A percentile compares a stretch with the other conserved stretches of the same genome.
Evolutionary conservation across 2,329 filamentous ascomycete genomes (phyloP).

Genomic region (Exophiala phaeomuriformis): DNA sequence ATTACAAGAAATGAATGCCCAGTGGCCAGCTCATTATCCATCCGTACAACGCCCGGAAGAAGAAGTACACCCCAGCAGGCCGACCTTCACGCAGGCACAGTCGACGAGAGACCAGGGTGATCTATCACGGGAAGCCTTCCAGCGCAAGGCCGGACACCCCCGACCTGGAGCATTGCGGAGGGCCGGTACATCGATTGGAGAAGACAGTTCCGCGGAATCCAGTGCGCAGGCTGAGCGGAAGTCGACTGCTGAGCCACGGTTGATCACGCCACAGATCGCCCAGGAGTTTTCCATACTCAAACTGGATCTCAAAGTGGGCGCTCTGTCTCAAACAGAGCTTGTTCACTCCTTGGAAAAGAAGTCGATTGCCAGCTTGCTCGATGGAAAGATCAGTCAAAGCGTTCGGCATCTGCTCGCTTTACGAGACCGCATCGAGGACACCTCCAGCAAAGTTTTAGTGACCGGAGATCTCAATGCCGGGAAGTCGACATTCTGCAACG

Average conservation of each 20-base stretch:
- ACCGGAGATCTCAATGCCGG: slow-evolving; percentile 95
- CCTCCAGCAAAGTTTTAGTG: slow-evolving; percentile 89
- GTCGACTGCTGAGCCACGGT: slow-evolving; percentile 60
- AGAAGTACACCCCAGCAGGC: slow-evolving; percentile 30
- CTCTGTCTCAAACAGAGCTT: slow-evolving; percentile 77
- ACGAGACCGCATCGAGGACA: slow-evolving; percentile 92
- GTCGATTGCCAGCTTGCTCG: slow-evolving; percentile 81
- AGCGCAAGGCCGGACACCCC: slow-evolving; percentile 27
- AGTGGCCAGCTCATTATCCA: slow-evolving; percentile 93
- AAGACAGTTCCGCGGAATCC: slow-evolving; percentile 55
- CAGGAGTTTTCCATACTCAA: slow-evolving; percentile 95
- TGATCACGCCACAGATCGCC: slow-evolving; percentile 85
- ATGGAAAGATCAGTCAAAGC: slow-evolving; percentile 89
- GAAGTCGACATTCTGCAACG: slow-evolving; percentile 98
- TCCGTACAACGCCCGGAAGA: slow-evolving; percentile 61
- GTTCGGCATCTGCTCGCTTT: slow-evolving; percentile 82
- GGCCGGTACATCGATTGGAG: slow-evolving; percentile 64
- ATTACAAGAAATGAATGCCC: slow-evolving; percentile 79
- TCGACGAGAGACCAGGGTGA: slow-evolving; percentile 31
- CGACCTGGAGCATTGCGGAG: slow-evolving; percentile 54
- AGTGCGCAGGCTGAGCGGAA: slow-evolving; percentile 63
- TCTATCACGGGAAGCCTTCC: slow-evolving; percentile 29
- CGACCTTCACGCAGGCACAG: slow-evolving; percentile 33
- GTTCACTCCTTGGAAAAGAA: slow-evolving; percentile 91
- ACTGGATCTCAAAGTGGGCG: slow-evolving; percentile 83